Conservation (phyloP, 495 filamentous ascomycete species). For the Aspergillus nidulans region DNA sequence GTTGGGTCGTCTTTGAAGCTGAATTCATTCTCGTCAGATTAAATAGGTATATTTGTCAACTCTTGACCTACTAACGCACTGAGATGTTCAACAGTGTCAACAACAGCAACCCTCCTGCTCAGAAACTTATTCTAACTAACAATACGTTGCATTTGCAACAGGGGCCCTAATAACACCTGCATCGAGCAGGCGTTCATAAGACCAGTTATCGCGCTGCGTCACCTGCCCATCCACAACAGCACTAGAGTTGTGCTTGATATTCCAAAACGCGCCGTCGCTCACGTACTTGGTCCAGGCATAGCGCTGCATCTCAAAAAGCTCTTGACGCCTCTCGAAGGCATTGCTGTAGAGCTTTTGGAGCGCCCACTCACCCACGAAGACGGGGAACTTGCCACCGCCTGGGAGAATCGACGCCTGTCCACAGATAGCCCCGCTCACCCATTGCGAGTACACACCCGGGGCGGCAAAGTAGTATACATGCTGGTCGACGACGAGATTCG, state of each 20-base stretch:
- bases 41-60: too few relatives aligned
- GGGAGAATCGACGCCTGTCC: constrained; percentile 10
- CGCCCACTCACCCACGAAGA: constrained; percentile 26
- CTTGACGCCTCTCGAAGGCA: constrained; percentile 10
- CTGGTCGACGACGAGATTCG: constrained; percentile 25
- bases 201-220: constrained; percentile 3
- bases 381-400: constrained; percentile 26
- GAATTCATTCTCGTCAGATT: too few relatives aligned
- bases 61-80: too few relatives aligned
- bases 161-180: neutral
- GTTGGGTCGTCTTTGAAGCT: too few relatives aligned
- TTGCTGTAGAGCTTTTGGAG: constrained; percentile 20
- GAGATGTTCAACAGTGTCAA: too few relatives aligned
- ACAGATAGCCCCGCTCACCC: constrained; percentile 18
- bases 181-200: neutral
- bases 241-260: constrained; percentile 1
- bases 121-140: too few relatives aligned
- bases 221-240: neutral
- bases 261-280: neutral
- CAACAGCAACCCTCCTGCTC: too few relatives aligned
- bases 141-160: neutral
- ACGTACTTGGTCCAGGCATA: constrained; percentile 12
- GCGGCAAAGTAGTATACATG: constrained; percentile 15
- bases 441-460: neutral
- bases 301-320: constrained; percentile 19